Evolutionary conservation across 2,329 filamentous ascomycete genomes (phyloP).

Genomic region (Graphiopsis chlorocephala): DNA sequence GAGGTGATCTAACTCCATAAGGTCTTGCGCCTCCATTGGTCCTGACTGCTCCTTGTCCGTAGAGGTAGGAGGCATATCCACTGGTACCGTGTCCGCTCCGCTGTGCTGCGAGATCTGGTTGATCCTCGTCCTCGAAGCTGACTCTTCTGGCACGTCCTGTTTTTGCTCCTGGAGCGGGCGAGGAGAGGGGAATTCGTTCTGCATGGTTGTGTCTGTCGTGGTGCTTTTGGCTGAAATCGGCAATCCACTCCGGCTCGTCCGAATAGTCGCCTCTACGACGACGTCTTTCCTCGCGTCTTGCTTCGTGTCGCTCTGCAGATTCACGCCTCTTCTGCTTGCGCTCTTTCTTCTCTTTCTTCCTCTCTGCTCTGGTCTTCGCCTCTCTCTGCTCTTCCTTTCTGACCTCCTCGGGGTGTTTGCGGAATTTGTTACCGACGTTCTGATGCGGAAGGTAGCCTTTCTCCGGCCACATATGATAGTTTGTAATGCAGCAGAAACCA

Average conservation of each 20-base stretch:
- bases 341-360: constrained; percentile 1
- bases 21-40: not conserved
- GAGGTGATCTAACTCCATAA: not conserved
- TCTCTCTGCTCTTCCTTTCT: constrained; percentile 17
- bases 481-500: constrained; percentile 24
- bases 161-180: not conserved
- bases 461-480: constrained; percentile 27
- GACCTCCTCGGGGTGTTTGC: constrained; percentile 8
- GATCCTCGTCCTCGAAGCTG: constrained; percentile 10
- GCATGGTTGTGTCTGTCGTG: not conserved
- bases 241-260: constrained; percentile 9
- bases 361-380: constrained; percentile 3
- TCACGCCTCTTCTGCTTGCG: constrained; percentile 5
- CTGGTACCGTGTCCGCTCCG: not conserved
- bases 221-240: constrained; percentile 3
- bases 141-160: not conserved
- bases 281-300: not conserved
- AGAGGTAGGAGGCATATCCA: not conserved
- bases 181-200: not conserved
- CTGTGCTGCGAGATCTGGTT: not conserved
- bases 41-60: not conserved
- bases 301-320: not conserved
- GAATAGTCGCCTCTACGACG: not conserved
- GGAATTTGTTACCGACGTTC: constrained; percentile 22
- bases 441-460: constrained; percentile 24